phyloP scores from a whole-genome alignment of 768 basidiomycete genomes.

The Panaeolus cyanescens region DNA sequence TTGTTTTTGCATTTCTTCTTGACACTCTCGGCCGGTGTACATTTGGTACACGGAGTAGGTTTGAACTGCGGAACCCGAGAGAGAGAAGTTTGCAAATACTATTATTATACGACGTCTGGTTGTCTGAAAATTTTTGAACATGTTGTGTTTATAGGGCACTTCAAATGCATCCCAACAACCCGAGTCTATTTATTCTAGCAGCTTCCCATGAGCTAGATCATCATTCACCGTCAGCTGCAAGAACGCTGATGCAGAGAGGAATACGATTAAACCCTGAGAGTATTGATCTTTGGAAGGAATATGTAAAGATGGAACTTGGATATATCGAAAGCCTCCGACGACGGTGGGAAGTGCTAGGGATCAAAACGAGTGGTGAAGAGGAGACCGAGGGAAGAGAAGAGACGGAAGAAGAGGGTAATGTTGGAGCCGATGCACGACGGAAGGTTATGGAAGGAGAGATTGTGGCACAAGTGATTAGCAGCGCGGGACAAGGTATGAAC shows the following conservation, averaged over 20 bases:
- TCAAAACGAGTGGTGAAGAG: constrained; percentile 11
- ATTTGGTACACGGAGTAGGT: neutral
- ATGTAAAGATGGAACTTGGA: constrained; percentile 76
- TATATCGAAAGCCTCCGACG: neutral
- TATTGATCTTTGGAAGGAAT: constrained; percentile 84
- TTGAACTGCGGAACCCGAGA: neutral
- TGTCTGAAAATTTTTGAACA: constrained; percentile 9
- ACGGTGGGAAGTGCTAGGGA: neutral
- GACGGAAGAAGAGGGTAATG: constrained; percentile 47
- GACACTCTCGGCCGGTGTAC: neutral
- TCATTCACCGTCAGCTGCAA: constrained; percentile 72
- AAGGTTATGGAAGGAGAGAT: constrained; percentile 80
- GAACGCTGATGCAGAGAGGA: constrained; percentile 83
- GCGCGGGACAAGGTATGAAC: constrained; percentile 67
- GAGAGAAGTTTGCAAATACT: neutral
- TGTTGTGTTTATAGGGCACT: constrained; percentile 58
- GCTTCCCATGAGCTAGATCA: constrained; percentile 82
- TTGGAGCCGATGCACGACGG: constrained; percentile 57
- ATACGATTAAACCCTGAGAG: constrained; percentile 76
- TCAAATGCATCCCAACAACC: constrained; percentile 80
- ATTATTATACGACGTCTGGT: constrained; percentile 5
- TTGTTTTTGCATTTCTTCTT: neutral
- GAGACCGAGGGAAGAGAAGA: constrained; percentile 34
- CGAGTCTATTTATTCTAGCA: constrained; percentile 80
- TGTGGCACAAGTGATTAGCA: constrained; percentile 74